Conservation (phyloP, 2,329 filamentous ascomycete species). For the Coniochaeta sp. region DNA sequence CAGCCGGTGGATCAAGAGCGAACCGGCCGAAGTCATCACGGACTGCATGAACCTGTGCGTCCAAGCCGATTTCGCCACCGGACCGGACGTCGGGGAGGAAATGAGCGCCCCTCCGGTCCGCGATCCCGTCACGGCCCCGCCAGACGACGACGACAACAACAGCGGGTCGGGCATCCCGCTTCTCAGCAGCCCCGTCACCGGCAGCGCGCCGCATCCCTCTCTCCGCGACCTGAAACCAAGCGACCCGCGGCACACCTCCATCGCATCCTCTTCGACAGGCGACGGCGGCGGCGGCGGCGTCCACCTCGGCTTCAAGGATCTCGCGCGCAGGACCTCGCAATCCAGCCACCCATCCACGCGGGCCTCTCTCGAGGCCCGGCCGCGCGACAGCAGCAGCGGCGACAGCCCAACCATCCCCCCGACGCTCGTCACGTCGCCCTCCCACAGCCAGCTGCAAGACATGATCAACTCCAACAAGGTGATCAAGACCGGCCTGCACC, state of each 20-base stretch:
- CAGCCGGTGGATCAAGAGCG: constrained; percentile 71
- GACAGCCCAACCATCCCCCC: constrained; percentile 57
- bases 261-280: not conserved
- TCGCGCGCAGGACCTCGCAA: constrained; percentile 35
- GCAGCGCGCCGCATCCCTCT: not conserved
- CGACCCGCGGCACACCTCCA: not conserved
- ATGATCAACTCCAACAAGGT: constrained; percentile 53
- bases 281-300: not conserved
- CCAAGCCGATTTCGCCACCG: not conserved
- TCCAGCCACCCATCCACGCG: constrained; percentile 41
- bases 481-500: constrained; percentile 47
- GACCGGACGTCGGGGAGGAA: not conserved
- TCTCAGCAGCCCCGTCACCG: constrained; percentile 1
- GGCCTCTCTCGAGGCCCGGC: constrained; percentile 34
- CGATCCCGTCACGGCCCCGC: constrained; percentile 6
- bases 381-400: constrained; percentile 21
- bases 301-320: constrained; percentile 7
- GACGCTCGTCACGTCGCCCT: constrained; percentile 38
- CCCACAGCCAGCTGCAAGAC: constrained; percentile 51
- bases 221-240: not conserved
- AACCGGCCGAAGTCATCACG: constrained; percentile 71
- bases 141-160: not conserved
- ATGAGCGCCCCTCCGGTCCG: not conserved
- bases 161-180: not conserved
- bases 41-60: constrained; percentile 67